A percentile compares a stretch with the other conserved stretches of the same genome.
These are phyloP conservation scores for Vanilla planifolia DNA, from an alignment of 106 monocot species.

Conservation along the genomic window DNA sequence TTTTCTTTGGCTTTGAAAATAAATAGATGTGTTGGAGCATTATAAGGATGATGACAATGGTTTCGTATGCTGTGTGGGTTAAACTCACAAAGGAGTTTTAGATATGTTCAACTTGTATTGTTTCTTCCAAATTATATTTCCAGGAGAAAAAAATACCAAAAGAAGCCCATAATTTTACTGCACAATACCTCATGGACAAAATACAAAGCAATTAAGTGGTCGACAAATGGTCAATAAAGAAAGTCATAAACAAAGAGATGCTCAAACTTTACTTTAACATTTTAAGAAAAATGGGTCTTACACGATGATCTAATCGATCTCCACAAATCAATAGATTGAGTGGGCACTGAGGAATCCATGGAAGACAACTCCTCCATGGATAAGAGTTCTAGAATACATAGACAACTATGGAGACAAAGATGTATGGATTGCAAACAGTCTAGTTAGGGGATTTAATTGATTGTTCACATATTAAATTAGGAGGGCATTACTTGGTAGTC, in stretches of 20 bases:
- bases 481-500: no score
- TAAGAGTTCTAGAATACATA: conserved; percentile 14
- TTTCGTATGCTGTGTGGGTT: conserved; percentile 17
- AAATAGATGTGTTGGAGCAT: conserved; percentile 11
- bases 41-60: conserved; percentile 14
- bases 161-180: not conserved
- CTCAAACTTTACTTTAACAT: not conserved
- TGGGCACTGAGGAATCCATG: conserved; percentile 12
- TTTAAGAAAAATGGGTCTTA: not conserved
- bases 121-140: conserved; percentile 19
- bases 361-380: conserved; percentile 17
- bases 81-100: conserved; percentile 19
- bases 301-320: no score
- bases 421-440: conserved; percentile 11
- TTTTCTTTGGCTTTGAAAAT: no score
- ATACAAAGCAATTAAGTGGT: conserved; percentile 13
- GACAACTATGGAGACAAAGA: no score
- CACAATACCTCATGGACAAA: conserved; percentile 3
- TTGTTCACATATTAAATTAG: not conserved
- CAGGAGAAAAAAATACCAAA: conserved; percentile 28
- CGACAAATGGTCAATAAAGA: conserved; percentile 22
- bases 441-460: conserved; percentile 20
- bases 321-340: conserved; percentile 4
- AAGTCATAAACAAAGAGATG: conserved; percentile 20
- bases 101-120: no score